A percentile compares a stretch with the other conserved stretches of the same genome.
Conservation (phyloP, 331 rosid genomes). For the Acacia concinna region DNA sequence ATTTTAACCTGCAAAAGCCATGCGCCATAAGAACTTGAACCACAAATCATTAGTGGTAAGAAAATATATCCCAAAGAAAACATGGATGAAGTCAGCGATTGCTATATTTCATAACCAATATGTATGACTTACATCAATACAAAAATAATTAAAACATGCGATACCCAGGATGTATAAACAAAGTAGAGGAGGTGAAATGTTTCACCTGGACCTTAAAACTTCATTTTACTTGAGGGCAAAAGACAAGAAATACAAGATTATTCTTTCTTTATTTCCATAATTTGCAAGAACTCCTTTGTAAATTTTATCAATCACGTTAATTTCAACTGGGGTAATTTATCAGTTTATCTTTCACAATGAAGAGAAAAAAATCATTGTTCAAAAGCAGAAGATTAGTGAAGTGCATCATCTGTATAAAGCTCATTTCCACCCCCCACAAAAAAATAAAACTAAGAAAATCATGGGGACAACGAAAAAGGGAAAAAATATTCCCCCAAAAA, state of each 20-base stretch:
- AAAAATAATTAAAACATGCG: constrained; percentile 8
- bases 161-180: background rate
- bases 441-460: too few relatives aligned
- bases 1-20: constrained; percentile 73
- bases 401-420: background rate
- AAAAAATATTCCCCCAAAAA: background rate
- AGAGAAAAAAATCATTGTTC: background rate
- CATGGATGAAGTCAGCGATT: background rate
- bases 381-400: background rate
- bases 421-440: too few relatives aligned
- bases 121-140: background rate
- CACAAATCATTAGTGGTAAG: constrained; percentile 15
- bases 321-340: background rate
- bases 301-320: background rate
- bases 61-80: background rate
- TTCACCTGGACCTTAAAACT: background rate
- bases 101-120: background rate
- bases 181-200: constrained; percentile 15
- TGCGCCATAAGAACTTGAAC: constrained; percentile 11
- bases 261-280: background rate
- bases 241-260: background rate
- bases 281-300: background rate
- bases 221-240: background rate
- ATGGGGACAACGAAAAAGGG: background rate
- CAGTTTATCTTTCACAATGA: background rate